phyloP scores from a whole-genome alignment of 306 rosid genomes.

The Urtica urens region DNA sequence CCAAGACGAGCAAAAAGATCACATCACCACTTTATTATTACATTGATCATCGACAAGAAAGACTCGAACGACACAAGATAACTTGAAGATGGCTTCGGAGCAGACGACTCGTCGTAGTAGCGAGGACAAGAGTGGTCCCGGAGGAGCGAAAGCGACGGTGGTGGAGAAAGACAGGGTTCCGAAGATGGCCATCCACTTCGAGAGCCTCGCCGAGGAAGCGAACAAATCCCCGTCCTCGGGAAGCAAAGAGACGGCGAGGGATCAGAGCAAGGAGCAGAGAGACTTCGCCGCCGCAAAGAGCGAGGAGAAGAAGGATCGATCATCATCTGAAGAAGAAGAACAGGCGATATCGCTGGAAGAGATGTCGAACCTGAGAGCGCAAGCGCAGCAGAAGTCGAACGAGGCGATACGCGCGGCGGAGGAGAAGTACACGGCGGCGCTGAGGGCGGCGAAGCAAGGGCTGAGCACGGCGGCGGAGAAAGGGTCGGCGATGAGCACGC shows the following conservation, averaged over 20 bases:
- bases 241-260: not conserved
- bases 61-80: no score
- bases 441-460: conserved; percentile 25
- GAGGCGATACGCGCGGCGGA: conserved; percentile 32
- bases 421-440: conserved; percentile 32
- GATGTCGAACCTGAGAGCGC: conserved; percentile 26
- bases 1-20: no score
- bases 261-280: conserved; percentile 11
- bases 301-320: conserved; percentile 11
- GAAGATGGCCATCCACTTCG: conserved; percentile 41
- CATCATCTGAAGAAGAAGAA: not conserved
- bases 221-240: conserved; percentile 15
- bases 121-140: conserved; percentile 28
- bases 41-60: no score
- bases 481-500: conserved; percentile 8
- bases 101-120: conserved; percentile 32
- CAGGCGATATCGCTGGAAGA: conserved; percentile 26
- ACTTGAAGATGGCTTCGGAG: conserved; percentile 72
- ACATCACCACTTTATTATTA: no score
- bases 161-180: conserved; percentile 42
- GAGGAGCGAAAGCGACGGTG: conserved; percentile 24
- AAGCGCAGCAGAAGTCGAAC: conserved; percentile 32
- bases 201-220: conserved; percentile 29
- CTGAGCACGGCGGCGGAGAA: conserved; percentile 22
- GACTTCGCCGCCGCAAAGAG: conserved; percentile 13